These are phyloP conservation scores for Fragosphaeria purpurea DNA, from an alignment of 2,329 filamentous ascomycete species.

Conservation along the genomic window DNA sequence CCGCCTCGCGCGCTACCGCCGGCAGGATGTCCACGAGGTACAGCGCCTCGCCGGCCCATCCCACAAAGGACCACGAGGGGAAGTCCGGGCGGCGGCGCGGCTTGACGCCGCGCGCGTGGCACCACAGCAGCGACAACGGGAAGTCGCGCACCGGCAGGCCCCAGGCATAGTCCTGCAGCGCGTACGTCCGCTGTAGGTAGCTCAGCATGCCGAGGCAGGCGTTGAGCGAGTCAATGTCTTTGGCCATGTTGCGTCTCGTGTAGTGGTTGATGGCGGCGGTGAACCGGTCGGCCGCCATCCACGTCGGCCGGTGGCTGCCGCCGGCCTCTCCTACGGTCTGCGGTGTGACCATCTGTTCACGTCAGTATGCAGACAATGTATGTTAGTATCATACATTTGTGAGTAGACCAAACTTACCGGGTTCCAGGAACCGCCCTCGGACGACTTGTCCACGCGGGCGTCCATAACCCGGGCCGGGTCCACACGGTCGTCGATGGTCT, in stretches of 20 bases:
- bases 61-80: slow-evolving; percentile 6
- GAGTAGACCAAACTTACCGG: not conserved
- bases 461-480: not conserved
- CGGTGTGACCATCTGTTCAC: too few species aligned
- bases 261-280: not conserved
- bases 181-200: not conserved
- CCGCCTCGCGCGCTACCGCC: not conserved
- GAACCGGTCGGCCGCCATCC: not conserved
- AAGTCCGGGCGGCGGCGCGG: not conserved
- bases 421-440: not conserved
- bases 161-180: not conserved
- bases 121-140: slow-evolving; percentile 7
- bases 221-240: slow-evolving; percentile 6
- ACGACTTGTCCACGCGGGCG: not conserved
- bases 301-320: not conserved
- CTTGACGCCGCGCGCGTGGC: not conserved
- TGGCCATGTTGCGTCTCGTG: slow-evolving; percentile 1
- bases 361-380: too few species aligned
- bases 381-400: too few species aligned
- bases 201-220: slow-evolving; percentile 3
- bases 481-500: slow-evolving; percentile 1
- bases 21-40: slow-evolving; percentile 1
- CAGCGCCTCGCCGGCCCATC: slow-evolving; percentile 4
- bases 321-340: not conserved
- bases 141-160: slow-evolving; percentile 6